Evolutionary conservation across 306 rosid genomes (phyloP), one percentile per base, ranked within the genome.

Genomic region (Castanospermum australe): DNA sequence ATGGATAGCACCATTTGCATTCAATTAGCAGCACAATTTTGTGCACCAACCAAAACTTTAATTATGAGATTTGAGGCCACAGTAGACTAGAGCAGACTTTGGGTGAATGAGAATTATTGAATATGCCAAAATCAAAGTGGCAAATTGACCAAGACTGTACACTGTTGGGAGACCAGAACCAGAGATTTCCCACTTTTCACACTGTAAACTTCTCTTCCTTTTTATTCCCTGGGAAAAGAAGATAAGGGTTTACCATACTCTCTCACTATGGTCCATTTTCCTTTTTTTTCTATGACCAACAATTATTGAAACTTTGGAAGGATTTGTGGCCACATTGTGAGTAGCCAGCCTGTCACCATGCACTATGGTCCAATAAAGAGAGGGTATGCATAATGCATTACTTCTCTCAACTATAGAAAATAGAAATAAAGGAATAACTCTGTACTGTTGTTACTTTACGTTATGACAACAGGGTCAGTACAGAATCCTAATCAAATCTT

Each of bases 341-440:
- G 63, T 22, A 38, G 82, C 90, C 92, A 87, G 87, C 70, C 89
- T 88, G 88, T 84, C 86, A 17, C 77, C 90, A 86, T 79, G 67
- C 51, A 25, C n/a, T n/a, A n/a, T n/a, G n/a, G n/a, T n/a, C n/a
- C n/a, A n/a, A n/a, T n/a, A 63, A 13, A 61, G 41, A 44, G 2
- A 56, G 3, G 71, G n/a, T 22, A 18, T n/a, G 12, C 47, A 10
- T 45, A 35, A 48, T 48, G 48, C 48, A 11, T 42, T 11, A 9
- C 2, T 14, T 14, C 6, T 14, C 6, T 5, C 18, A 66, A 41
- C 67, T 0, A 44, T 41, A 62, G 10, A 51, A 21, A 13, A n/a
- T n/a, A n/a, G n/a, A n/a, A 70, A 67, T 32, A 52, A 60, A n/a
- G n/a, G 48, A 72, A 39, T 20, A 63, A 36, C 57, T 38, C 11